Evolutionary conservation across 75 land plant species (phyloP).

Genomic region (Pinus tabuliformis): DNA sequence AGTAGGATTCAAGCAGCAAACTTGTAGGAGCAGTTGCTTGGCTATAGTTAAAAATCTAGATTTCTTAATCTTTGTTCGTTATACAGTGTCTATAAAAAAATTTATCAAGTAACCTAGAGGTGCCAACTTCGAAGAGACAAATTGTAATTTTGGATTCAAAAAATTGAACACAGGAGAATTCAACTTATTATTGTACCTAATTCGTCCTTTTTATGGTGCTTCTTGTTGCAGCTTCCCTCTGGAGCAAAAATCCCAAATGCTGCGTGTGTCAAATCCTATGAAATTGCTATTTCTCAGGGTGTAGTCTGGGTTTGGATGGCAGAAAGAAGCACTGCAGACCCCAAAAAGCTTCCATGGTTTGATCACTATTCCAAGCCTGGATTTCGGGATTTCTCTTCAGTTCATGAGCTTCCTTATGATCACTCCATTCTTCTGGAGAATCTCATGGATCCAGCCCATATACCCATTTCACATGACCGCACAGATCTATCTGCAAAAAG

Average conservation of each 20-base stretch:
- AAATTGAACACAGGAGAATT: too few species aligned
- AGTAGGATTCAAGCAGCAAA: too few species aligned
- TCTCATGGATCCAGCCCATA: slow-evolving; percentile 96
- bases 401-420: slow-evolving; percentile 89
- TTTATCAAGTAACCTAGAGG: too few species aligned
- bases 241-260: slow-evolving; percentile 77
- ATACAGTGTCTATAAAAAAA: too few species aligned
- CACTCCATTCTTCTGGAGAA: slow-evolving; percentile 91
- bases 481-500: slow-evolving; percentile 81
- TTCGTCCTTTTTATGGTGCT: not conserved
- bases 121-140: too few species aligned
- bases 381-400: slow-evolving; percentile 54
- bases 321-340: slow-evolving; percentile 39
- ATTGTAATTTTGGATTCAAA: too few species aligned
- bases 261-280: slow-evolving; percentile 68
- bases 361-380: slow-evolving; percentile 68
- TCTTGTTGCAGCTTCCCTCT: slow-evolving; percentile 52
- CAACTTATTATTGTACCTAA: not conserved
- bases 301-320: slow-evolving; percentile 97
- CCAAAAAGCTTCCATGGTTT: slow-evolving; percentile 66
- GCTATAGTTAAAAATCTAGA: too few species aligned
- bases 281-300: slow-evolving; percentile 76
- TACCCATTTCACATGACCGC: slow-evolving; percentile 91
- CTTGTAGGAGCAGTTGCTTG: too few species aligned
- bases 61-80: too few species aligned